Conservation (phyloP, 2,329 filamentous ascomycete species). For the Fusarium sp. region DNA sequence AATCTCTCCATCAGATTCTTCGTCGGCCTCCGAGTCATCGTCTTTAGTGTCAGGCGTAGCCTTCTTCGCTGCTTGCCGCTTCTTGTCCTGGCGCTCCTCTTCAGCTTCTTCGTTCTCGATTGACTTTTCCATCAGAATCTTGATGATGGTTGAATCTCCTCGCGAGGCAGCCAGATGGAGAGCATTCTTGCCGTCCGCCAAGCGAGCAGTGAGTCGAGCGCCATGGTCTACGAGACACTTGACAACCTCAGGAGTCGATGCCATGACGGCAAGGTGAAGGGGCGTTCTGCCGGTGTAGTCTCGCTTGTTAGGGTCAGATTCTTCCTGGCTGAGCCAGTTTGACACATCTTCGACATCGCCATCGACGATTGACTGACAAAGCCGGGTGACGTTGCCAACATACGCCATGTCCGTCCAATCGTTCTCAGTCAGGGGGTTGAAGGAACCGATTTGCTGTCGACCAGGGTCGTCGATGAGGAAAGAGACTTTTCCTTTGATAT, state of each 20-base stretch:
- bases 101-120: slow-evolving; percentile 78
- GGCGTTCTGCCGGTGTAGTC: slow-evolving; percentile 85
- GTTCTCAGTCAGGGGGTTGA: slow-evolving; percentile 83
- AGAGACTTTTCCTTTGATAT: slow-evolving; percentile 77
- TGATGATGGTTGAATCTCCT: slow-evolving; percentile 76
- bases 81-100: slow-evolving; percentile 66
- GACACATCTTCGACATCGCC: slow-evolving; percentile 76
- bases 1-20: slow-evolving; percentile 59
- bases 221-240: slow-evolving; percentile 77
- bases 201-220: slow-evolving; percentile 77
- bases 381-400: slow-evolving; percentile 78
- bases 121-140: slow-evolving; percentile 78
- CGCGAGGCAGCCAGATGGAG: slow-evolving; percentile 83
- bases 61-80: slow-evolving; percentile 54
- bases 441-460: slow-evolving; percentile 76
- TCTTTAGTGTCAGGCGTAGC: slow-evolving; percentile 13
- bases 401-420: slow-evolving; percentile 96
- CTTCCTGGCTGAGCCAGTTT: slow-evolving; percentile 77
- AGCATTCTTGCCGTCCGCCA: slow-evolving; percentile 84
- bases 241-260: slow-evolving; percentile 77
- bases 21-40: slow-evolving; percentile 9
- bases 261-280: slow-evolving; percentile 79
- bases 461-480: slow-evolving; percentile 88
- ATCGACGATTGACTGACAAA: slow-evolving; percentile 86
- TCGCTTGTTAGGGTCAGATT: slow-evolving; percentile 76